phyloP scores from a whole-genome alignment of 2,329 filamentous ascomycete species.

The Paracorniculantispora psalliotae region DNA sequence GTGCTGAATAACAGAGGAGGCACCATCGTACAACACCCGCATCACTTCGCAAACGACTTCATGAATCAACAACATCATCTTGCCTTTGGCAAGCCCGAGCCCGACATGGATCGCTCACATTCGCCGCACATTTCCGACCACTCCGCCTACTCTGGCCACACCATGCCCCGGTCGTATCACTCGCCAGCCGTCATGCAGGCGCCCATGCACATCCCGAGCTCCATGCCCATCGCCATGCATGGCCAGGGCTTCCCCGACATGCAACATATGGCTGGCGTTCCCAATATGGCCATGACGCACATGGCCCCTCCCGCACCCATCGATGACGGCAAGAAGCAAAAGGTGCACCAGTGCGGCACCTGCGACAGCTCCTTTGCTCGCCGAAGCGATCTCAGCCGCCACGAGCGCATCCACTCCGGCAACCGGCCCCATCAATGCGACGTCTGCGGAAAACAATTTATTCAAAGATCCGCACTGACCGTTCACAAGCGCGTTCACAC shows the following conservation, averaged over 20 bases:
- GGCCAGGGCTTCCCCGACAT: conserved; percentile 37
- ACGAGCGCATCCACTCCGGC: conserved; percentile 94
- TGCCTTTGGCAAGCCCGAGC: conserved; percentile 31
- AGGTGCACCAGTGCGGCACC: conserved; percentile 84
- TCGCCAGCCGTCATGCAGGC: conserved; percentile 50
- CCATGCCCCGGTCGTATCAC: conserved; percentile 45
- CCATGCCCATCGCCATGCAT: conserved; percentile 39
- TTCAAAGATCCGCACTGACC: conserved; percentile 90
- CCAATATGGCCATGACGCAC: conserved; percentile 35
- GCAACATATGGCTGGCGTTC: conserved; percentile 30
- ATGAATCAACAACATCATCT: conserved; percentile 29
- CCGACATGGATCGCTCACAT: conserved; percentile 47
- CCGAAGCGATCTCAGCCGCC: conserved; percentile 86
- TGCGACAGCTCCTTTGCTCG: conserved; percentile 90
- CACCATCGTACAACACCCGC: conserved; percentile 24
- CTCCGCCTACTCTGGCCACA: conserved; percentile 50
- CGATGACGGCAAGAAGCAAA: conserved; percentile 33
- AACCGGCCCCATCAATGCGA: conserved; percentile 90
- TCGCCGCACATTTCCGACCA: conserved; percentile 58
- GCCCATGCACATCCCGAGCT: conserved; percentile 42
- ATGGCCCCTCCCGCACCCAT: conserved; percentile 23
- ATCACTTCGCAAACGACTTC: conserved; percentile 29
- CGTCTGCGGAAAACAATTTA: conserved; percentile 93
- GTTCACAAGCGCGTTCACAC: conserved; percentile 95
- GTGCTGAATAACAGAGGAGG: conserved; percentile 47